Percentiles rank a stretch among this genome's conserved stretches.
Conservation (phyloP, 1,139 yeast species). For the Schwanniomyces etchellsii region DNA sequence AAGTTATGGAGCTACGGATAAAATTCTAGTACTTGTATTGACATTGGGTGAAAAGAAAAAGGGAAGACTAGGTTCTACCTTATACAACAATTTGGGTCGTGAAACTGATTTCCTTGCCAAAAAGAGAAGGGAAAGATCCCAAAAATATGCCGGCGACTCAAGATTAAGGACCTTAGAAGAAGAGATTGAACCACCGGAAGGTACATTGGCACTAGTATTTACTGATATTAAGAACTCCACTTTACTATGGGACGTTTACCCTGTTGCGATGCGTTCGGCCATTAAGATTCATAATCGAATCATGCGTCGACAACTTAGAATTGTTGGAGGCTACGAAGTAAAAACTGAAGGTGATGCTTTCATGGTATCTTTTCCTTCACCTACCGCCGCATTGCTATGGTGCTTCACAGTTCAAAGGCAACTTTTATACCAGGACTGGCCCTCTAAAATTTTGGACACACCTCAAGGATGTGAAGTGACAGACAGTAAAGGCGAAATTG, state of each 20-base stretch:
- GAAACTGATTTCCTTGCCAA: slow-evolving; percentile 36
- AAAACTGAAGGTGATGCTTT: slow-evolving; percentile 99
- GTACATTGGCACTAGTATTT: slow-evolving; percentile 90
- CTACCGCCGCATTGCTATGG: slow-evolving; percentile 88
- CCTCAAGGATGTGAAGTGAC: slow-evolving; percentile 80
- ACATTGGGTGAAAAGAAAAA: slow-evolving; percentile 47
- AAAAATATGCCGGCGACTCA: slow-evolving; percentile 64
- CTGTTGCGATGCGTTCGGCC: slow-evolving; percentile 94
- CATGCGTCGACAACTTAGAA: slow-evolving; percentile 89
- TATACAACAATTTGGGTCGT: slow-evolving; percentile 37
- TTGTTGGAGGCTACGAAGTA: slow-evolving; percentile 96
- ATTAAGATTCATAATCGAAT: slow-evolving; percentile 88
- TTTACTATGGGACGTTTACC: slow-evolving; percentile 85
- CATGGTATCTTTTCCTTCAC: slow-evolving; percentile 96
- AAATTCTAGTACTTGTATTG: slow-evolving; percentile 79
- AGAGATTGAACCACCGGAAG: slow-evolving; percentile 93
- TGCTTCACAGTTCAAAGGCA: slow-evolving; percentile 90
- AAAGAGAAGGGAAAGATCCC: slow-evolving; percentile 50
- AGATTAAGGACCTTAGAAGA: slow-evolving; percentile 78
- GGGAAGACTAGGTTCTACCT: slow-evolving; percentile 21
- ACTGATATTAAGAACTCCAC: slow-evolving; percentile 97
- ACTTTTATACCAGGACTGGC: slow-evolving; percentile 86
- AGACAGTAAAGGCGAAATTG: slow-evolving; percentile 56
- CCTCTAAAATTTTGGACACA: slow-evolving; percentile 80
- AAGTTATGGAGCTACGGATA: slow-evolving; percentile 82